Evolutionary conservation across 1,284 basidiomycete genomes (phyloP).

Genomic region (Austroboletus olivaceoglutinosus): DNA sequence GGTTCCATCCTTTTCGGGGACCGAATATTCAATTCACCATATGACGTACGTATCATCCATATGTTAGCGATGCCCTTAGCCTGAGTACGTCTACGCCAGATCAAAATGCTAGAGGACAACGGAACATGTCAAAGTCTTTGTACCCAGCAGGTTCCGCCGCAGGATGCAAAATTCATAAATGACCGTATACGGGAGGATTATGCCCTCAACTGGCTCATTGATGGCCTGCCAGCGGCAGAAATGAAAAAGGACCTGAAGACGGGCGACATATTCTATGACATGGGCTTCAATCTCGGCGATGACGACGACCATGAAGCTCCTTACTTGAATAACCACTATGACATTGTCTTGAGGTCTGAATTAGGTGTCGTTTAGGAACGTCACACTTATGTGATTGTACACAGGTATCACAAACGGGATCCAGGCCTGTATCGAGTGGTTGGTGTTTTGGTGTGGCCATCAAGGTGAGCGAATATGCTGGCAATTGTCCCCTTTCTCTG

Average conservation of each 20-base stretch:
- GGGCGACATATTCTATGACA: constrained; percentile 85
- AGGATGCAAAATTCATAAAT: constrained; percentile 88
- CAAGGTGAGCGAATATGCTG: constrained; percentile 49
- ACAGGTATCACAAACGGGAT: constrained; percentile 79
- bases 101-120: constrained; percentile 73
- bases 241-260: constrained; percentile 81
- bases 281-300: constrained; percentile 80
- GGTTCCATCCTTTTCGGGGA: constrained; percentile 96
- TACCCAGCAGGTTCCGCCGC: constrained; percentile 54
- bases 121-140: constrained; percentile 81
- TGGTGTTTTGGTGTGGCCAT: constrained; percentile 89
- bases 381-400: constrained; percentile 15
- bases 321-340: constrained; percentile 90
- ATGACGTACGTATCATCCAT: constrained; percentile 57
- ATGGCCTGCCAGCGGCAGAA: constrained; percentile 92
- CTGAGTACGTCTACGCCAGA: constrained; percentile 41
- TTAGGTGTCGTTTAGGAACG: background rate
- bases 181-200: constrained; percentile 91
- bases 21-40: constrained; percentile 89
- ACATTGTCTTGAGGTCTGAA: constrained; percentile 71
- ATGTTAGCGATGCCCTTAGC: background rate
- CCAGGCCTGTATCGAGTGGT: constrained; percentile 77
- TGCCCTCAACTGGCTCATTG: constrained; percentile 92
- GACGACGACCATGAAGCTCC: constrained; percentile 64
- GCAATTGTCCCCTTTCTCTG: constrained; percentile 2